phyloP scores from a whole-genome alignment of 352 stramenopile species.

The Pythium rishiriense region DNA sequence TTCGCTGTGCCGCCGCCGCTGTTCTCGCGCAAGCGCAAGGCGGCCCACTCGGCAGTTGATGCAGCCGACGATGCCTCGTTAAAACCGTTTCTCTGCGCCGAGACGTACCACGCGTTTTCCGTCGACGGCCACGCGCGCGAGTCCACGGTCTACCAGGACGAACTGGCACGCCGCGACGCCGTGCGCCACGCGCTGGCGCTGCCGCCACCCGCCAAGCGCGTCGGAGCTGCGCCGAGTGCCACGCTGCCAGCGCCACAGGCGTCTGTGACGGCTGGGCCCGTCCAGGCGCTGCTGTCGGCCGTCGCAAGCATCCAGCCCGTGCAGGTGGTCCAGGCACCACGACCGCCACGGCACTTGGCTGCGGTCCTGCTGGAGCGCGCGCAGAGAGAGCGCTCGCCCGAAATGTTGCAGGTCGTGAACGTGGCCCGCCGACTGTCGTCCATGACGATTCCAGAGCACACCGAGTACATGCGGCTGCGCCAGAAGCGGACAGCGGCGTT shows the following conservation, averaged over 20 bases:
- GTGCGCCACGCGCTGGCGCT: slow-evolving; percentile 3
- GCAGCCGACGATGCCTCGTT: not conserved
- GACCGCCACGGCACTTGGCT: slow-evolving; percentile 29
- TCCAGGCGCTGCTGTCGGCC: not conserved
- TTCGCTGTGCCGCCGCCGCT: slow-evolving; percentile 55
- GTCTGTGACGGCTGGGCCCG: not conserved
- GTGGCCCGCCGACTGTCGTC: slow-evolving; percentile 43
- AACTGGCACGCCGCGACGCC: slow-evolving; percentile 9
- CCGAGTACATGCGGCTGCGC: slow-evolving; percentile 47
- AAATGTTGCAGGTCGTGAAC: slow-evolving; percentile 32
- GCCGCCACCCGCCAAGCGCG: not conserved
- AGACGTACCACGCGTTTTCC: slow-evolving; percentile 35
- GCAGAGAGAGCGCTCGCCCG: slow-evolving; percentile 15
- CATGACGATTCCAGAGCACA: slow-evolving; percentile 50
- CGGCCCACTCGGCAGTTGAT: not conserved
- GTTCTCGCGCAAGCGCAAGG: slow-evolving; percentile 45
- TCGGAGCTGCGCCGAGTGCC: not conserved
- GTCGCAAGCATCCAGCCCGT: slow-evolving; percentile 17
- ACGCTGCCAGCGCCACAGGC: not conserved
- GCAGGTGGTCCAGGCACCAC: not conserved
- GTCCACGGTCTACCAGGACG: slow-evolving; percentile 13
- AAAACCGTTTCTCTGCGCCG: slow-evolving; percentile 37
- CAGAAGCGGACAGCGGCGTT: slow-evolving; percentile 44
- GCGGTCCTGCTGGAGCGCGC: slow-evolving; percentile 37
- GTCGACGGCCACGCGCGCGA: slow-evolving; percentile 23